A percentile compares a stretch with the other conserved stretches of the same genome.
Conservation (phyloP, 768 basidiomycete species). For the Lepiota brunneoincarnata region DNA sequence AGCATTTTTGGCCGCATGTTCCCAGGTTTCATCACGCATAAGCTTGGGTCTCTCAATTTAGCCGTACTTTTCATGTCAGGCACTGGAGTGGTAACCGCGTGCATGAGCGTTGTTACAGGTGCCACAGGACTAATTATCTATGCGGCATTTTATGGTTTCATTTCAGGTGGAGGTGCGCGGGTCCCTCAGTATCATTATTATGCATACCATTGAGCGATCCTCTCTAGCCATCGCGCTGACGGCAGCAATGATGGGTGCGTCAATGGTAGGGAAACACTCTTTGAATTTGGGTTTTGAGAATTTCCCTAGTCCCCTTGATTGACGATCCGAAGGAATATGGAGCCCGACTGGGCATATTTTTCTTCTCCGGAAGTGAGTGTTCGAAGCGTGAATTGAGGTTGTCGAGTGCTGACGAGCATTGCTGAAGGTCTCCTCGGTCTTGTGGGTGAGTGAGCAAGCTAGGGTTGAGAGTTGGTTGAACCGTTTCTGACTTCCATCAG, state of each 20-base stretch:
- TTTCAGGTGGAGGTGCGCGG: slow-evolving; percentile 37
- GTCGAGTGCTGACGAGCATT: background rate
- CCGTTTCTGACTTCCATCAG: slow-evolving; percentile 18
- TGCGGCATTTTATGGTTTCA: slow-evolving; percentile 43
- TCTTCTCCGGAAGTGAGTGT: slow-evolving; percentile 37
- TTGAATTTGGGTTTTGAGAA: background rate
- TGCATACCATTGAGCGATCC: background rate
- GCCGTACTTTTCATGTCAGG: slow-evolving; percentile 30
- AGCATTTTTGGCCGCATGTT: slow-evolving; percentile 50
- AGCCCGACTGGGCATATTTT: slow-evolving; percentile 43
- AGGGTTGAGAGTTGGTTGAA: no score
- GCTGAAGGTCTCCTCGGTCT: slow-evolving; percentile 23
- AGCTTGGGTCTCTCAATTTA: slow-evolving; percentile 42
- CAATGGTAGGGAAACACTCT: background rate
- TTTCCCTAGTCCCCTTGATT: slow-evolving; percentile 29
- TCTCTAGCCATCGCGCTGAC: slow-evolving; percentile 22
- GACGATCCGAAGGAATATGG: slow-evolving; percentile 44
- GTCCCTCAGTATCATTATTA: slow-evolving; percentile 8
- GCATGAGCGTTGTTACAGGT: slow-evolving; percentile 36
- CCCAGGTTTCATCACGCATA: slow-evolving; percentile 39
- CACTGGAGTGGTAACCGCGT: slow-evolving; percentile 36
- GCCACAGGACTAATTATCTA: slow-evolving; percentile 34
- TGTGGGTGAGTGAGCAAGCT: slow-evolving; percentile 35
- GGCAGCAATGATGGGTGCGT: slow-evolving; percentile 28
- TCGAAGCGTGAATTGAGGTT: background rate